Evolutionary conservation across 495 filamentous ascomycete genomes (phyloP).

Genomic region (Lepidopterella palustris): DNA sequence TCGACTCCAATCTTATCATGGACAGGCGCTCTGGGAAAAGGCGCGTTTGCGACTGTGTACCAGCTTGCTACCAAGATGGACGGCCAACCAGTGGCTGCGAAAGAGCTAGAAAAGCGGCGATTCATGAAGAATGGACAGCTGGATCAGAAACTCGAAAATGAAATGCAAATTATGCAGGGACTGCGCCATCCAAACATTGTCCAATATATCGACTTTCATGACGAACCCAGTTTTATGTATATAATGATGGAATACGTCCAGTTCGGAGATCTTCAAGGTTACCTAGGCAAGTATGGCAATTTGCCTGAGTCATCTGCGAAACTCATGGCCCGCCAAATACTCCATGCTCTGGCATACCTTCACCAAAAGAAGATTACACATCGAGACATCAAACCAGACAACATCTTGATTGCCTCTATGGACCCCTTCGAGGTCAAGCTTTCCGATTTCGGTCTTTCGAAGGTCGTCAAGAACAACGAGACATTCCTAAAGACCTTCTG

Average conservation of each 20-base stretch:
- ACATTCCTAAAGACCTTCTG: constrained; percentile 96
- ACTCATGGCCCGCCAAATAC: constrained; percentile 65
- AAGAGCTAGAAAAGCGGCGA: constrained; percentile 80
- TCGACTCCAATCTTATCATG: not conserved
- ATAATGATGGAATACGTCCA: constrained; percentile 96
- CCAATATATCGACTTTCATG: constrained; percentile 76
- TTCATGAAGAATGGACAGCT: constrained; percentile 84
- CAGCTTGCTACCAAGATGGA: constrained; percentile 72
- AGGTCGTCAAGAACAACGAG: constrained; percentile 77
- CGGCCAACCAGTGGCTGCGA: constrained; percentile 76
- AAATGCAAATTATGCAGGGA: constrained; percentile 86
- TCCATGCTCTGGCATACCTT: constrained; percentile 79
- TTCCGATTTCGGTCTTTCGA: constrained; percentile 93
- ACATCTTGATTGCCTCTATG: constrained; percentile 71
- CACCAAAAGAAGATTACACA: constrained; percentile 85
- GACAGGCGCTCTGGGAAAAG: constrained; percentile 70
- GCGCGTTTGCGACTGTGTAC: constrained; percentile 89
- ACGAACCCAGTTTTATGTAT: constrained; percentile 69
- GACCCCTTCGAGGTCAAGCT: constrained; percentile 79
- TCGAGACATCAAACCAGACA: constrained; percentile 96
- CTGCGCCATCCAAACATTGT: constrained; percentile 87
- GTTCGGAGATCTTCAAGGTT: constrained; percentile 72
- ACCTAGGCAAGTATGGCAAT: constrained; percentile 51
- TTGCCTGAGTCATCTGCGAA: constrained; percentile 64
- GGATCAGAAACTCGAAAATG: constrained; percentile 83